Evolutionary conservation across 176 grass and related monocot species (phyloP).

Genomic region (Microstegium vimineum): DNA sequence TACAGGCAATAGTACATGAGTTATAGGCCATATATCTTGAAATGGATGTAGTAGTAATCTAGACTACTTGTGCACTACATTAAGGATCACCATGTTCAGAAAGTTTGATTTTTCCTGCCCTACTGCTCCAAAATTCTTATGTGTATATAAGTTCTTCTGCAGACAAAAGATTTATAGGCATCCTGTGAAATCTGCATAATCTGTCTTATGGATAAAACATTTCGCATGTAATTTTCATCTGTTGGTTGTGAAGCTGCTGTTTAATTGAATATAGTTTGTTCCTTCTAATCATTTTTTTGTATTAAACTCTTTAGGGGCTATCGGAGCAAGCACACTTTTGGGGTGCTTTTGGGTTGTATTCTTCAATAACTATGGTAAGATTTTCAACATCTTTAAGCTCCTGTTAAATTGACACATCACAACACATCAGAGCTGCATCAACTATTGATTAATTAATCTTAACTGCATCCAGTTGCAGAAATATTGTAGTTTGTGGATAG

Average conservation of each 20-base stretch:
- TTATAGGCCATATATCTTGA: not conserved
- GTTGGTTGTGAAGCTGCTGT: not conserved
- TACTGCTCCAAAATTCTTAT: not conserved
- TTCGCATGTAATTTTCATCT: slow-evolving; percentile 1
- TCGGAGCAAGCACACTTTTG: slow-evolving; percentile 81
- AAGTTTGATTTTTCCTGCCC: not conserved
- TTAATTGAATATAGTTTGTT: not conserved
- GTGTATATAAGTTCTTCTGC: not conserved
- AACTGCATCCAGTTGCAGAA: too few relatives aligned
- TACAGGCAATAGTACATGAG: not conserved
- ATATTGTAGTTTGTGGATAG: not conserved
- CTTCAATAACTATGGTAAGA: slow-evolving; percentile 73
- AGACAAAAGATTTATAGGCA: not conserved
- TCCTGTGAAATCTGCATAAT: slow-evolving; percentile 9
- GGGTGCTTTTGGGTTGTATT: slow-evolving; percentile 91
- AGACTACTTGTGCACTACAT: not conserved
- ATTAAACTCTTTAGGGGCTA: slow-evolving; percentile 44
- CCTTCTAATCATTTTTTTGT: slow-evolving; percentile 15
- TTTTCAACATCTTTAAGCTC: slow-evolving; percentile 30
- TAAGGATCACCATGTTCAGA: not conserved
- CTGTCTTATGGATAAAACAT: not conserved
- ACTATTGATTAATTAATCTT: too few relatives aligned
- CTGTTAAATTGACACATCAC: not conserved
- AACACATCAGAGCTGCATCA: not conserved
- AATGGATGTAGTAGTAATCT: not conserved